Evolutionary conservation across 208 protist genomes (phyloP).

Genomic region (Trypanosoma avium): DNA sequence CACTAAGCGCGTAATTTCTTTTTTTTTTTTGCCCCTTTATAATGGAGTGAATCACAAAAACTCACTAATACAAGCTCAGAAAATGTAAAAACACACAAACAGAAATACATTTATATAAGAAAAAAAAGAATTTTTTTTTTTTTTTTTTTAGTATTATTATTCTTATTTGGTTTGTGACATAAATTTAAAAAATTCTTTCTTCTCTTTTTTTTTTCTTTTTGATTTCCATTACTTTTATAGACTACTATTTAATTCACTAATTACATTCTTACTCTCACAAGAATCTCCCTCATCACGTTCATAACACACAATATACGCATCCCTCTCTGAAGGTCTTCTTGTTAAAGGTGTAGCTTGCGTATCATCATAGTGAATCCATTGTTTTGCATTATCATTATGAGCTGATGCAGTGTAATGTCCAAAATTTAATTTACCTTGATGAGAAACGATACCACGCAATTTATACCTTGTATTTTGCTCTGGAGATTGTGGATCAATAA

Average conservation of each 20-base stretch:
- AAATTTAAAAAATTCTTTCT: too few species aligned
- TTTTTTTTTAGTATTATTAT: neutral
- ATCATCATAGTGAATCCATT: constrained; percentile 86
- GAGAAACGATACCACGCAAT: constrained; percentile 74
- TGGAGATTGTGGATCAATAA: constrained; percentile 50
- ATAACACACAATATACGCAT: constrained; percentile 82
- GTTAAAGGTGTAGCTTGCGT: constrained; percentile 30
- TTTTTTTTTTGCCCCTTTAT: too few species aligned
- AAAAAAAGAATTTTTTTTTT: constrained; percentile 10
- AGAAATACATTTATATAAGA: too few species aligned
- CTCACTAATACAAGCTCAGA: too few species aligned
- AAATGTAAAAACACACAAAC: too few species aligned
- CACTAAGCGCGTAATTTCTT: too few species aligned
- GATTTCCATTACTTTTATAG: neutral
- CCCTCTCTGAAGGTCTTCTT: constrained; percentile 26
- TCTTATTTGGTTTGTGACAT: neutral
- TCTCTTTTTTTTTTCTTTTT: neutral
- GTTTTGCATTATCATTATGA: constrained; percentile 43
- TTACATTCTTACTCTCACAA: neutral
- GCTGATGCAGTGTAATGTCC: constrained; percentile 82
- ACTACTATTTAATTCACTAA: neutral
- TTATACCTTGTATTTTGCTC: constrained; percentile 46
- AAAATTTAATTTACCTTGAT: constrained; percentile 70
- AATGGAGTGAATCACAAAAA: too few species aligned
- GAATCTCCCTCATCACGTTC: constrained; percentile 35